Evolutionary conservation across 2,329 filamentous ascomycete genomes (phyloP).

Genomic region (Ceratocystis cacaofunesta): DNA sequence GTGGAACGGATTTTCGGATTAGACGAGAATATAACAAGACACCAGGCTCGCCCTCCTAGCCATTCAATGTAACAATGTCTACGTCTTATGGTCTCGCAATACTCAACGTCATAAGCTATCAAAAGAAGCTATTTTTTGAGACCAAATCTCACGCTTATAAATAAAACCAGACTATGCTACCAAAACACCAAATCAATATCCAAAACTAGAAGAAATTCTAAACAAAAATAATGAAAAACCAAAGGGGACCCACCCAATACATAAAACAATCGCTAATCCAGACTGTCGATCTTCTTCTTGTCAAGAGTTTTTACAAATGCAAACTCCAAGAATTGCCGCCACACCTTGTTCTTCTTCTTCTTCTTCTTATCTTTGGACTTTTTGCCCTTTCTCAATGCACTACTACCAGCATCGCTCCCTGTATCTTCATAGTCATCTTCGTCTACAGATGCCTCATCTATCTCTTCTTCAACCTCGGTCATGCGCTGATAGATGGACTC

Average conservation of each 20-base stretch:
- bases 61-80: not conserved
- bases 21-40: not conserved
- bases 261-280: constrained; percentile 18
- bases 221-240: not conserved
- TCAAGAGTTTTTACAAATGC: constrained; percentile 66
- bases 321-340: constrained; percentile 61
- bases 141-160: not conserved
- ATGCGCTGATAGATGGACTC: not conserved
- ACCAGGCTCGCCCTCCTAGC: not conserved
- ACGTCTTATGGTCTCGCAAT: not conserved
- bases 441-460: constrained; percentile 18
- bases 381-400: constrained; percentile 17
- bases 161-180: constrained; percentile 2
- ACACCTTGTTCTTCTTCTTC: constrained; percentile 49
- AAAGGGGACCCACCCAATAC: not conserved
- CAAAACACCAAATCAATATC: constrained; percentile 6
- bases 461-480: constrained; percentile 19
- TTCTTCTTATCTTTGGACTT: constrained; percentile 37
- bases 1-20: constrained; percentile 16
- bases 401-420: not conserved
- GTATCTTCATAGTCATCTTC: constrained; percentile 21
- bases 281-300: constrained; percentile 45
- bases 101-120: not conserved
- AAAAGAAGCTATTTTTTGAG: not conserved
- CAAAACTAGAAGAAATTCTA: not conserved